Percentiles rank a stretch among this genome's conserved stretches.
Evolutionary conservation across 306 rosid genomes (phyloP).

Genomic region (Boehmeria nivea): DNA sequence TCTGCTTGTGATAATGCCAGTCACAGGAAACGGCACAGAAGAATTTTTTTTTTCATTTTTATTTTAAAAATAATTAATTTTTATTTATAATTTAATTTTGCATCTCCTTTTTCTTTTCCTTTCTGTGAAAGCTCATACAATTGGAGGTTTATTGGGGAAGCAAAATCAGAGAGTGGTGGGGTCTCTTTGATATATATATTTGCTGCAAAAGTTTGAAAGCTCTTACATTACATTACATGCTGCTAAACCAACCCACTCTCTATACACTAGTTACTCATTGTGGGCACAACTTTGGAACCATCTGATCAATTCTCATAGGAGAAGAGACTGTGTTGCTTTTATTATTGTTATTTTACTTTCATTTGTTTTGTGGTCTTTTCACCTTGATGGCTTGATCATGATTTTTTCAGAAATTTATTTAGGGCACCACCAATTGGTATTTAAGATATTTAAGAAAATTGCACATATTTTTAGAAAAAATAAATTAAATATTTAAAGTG

Average conservation of each 20-base stretch:
- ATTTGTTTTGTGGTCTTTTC: neutral
- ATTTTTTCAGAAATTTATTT: no score
- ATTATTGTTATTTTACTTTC: neutral
- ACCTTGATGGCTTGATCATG: no score
- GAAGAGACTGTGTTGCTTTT: neutral
- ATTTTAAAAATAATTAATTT: no score
- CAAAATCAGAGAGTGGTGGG: constrained; percentile 34
- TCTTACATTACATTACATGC: constrained; percentile 5
- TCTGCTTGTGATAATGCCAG: constrained; percentile 42
- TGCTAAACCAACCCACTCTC: constrained; percentile 22
- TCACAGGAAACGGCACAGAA: constrained; percentile 42
- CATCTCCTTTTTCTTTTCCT: neutral
- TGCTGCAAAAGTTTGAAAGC: constrained; percentile 41
- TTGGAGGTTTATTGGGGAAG: constrained; percentile 26
- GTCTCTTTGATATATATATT: constrained; percentile 21
- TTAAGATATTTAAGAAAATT: no score
- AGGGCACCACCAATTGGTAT: no score
- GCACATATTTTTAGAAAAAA: no score
- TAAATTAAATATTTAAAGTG: no score
- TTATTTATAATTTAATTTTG: no score
- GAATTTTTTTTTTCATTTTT: neutral
- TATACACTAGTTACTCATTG: constrained; percentile 27
- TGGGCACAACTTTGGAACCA: constrained; percentile 34
- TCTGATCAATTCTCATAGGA: constrained; percentile 27
- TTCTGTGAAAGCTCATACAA: constrained; percentile 6